Conservation (phyloP, 495 filamentous ascomycete species). For the Penicillium coprophilum region DNA sequence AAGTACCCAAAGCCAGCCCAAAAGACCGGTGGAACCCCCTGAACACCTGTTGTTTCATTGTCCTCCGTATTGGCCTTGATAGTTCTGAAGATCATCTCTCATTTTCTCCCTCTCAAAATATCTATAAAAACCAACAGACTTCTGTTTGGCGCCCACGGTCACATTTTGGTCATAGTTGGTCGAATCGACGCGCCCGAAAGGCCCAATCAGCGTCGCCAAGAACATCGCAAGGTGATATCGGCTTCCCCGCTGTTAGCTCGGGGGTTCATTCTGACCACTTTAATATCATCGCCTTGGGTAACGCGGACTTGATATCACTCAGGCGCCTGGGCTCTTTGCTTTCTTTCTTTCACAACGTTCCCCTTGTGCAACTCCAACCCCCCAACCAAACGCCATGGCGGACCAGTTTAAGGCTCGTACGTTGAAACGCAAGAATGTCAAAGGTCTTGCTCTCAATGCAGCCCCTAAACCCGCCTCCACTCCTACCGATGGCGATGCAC, state of each 20-base stretch:
- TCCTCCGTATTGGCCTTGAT: slow-evolving; percentile 10
- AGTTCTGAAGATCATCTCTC: slow-evolving; percentile 3
- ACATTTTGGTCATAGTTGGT: slow-evolving; percentile 23
- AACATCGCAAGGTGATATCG: slow-evolving; percentile 34
- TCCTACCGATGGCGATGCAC: slow-evolving; percentile 58
- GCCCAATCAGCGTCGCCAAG: slow-evolving; percentile 36
- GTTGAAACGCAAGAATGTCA: slow-evolving; percentile 97
- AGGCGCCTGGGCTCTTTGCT: slow-evolving; percentile 4
- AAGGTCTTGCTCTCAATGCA: slow-evolving; percentile 81
- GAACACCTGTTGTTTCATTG: slow-evolving; percentile 30
- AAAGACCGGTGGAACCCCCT: slow-evolving; percentile 23
- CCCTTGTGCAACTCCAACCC: slow-evolving; percentile 11
- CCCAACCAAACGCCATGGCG: slow-evolving; percentile 58
- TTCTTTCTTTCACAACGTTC: slow-evolving; percentile 5
- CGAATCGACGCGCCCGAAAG: slow-evolving; percentile 31
- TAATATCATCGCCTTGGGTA: slow-evolving; percentile 20
- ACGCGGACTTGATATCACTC: slow-evolving; percentile 11
- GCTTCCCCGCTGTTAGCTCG: slow-evolving; percentile 35
- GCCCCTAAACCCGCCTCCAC: slow-evolving; percentile 59
- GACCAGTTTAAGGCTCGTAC: slow-evolving; percentile 85
- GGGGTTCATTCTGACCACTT: slow-evolving; percentile 21
- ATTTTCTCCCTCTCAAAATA: slow-evolving; percentile 1
- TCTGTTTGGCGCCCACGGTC: slow-evolving; percentile 26
- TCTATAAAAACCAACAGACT: slow-evolving; percentile 1
- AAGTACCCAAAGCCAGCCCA: slow-evolving; percentile 10